A percentile compares a stretch with the other conserved stretches of the same genome.
Conservation (phyloP, 345 rosid species). For the Eucalyptus fibrosa region DNA sequence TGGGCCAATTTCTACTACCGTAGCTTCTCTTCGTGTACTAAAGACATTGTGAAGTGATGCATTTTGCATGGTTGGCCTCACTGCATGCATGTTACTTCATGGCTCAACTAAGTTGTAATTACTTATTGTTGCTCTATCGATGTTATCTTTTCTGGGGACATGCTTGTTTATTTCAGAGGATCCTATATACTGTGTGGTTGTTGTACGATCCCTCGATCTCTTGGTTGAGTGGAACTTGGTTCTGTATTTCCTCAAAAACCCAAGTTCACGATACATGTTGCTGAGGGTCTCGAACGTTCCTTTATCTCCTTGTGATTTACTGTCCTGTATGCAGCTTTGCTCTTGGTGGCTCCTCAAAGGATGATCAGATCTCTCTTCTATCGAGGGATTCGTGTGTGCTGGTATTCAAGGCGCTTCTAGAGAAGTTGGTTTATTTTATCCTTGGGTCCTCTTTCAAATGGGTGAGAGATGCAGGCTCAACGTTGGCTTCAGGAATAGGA, state of each 20-base stretch:
- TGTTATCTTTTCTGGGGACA: background rate
- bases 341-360: constrained; percentile 63
- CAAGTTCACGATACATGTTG: background rate
- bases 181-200: background rate
- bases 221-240: background rate
- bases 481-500: constrained; percentile 16
- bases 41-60: background rate
- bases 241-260: background rate
- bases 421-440: constrained; percentile 41
- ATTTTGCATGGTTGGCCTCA: background rate
- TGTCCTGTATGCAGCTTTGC: constrained; percentile 44
- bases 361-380: constrained; percentile 29
- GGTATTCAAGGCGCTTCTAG: constrained; percentile 34
- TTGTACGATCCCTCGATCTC: background rate
- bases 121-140: background rate
- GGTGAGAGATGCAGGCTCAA: constrained; percentile 35
- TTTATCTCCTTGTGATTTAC: background rate
- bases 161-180: background rate
- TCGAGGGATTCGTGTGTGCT: constrained; percentile 37
- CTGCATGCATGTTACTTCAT: background rate
- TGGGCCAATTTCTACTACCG: background rate
- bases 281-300: background rate
- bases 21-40: background rate
- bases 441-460: constrained; percentile 48
- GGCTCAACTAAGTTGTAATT: background rate